Conservation (phyloP, 192 early-diverging fungal species). For the Pilaira anomala region DNA sequence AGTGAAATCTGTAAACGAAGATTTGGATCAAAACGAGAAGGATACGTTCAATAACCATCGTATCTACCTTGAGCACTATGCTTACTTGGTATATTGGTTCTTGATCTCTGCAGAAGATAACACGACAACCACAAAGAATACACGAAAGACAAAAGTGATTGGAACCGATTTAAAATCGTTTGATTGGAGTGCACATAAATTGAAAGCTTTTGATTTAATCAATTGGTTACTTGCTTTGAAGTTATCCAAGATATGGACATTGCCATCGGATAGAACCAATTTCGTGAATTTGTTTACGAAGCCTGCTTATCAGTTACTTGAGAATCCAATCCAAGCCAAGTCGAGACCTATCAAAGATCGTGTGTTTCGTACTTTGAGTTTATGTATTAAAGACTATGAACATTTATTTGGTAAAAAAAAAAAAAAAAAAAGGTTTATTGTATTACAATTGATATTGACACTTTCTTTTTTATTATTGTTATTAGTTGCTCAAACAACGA, state of each 20-base stretch:
- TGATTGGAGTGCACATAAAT: conserved; percentile 61
- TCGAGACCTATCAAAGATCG: conserved; percentile 50
- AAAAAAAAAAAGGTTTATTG: background rate
- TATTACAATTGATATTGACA: too few relatives aligned
- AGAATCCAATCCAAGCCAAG: conserved; percentile 72
- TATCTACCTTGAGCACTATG: conserved; percentile 73
- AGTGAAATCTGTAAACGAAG: conserved; percentile 54
- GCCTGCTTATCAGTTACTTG: conserved; percentile 74
- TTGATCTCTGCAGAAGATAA: conserved; percentile 62
- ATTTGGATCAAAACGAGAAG: conserved; percentile 64
- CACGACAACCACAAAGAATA: conserved; percentile 27
- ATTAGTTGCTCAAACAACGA: conserved; percentile 65
- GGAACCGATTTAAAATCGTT: conserved; percentile 22
- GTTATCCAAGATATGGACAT: conserved; percentile 68
- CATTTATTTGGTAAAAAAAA: conserved; percentile 60
- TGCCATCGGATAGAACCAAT: conserved; percentile 64
- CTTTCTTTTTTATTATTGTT: background rate
- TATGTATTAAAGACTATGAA: conserved; percentile 79
- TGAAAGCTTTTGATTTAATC: conserved; percentile 53
- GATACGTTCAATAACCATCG: conserved; percentile 68
- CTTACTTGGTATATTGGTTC: conserved; percentile 81
- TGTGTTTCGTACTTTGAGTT: conserved; percentile 67
- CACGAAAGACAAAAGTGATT: conserved; percentile 10
- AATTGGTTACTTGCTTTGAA: conserved; percentile 52
- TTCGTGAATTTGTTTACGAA: conserved; percentile 75